Base-by-base conservation (phyloP, 805 yeast genomes). In the Yarrowia sp. region DNA sequence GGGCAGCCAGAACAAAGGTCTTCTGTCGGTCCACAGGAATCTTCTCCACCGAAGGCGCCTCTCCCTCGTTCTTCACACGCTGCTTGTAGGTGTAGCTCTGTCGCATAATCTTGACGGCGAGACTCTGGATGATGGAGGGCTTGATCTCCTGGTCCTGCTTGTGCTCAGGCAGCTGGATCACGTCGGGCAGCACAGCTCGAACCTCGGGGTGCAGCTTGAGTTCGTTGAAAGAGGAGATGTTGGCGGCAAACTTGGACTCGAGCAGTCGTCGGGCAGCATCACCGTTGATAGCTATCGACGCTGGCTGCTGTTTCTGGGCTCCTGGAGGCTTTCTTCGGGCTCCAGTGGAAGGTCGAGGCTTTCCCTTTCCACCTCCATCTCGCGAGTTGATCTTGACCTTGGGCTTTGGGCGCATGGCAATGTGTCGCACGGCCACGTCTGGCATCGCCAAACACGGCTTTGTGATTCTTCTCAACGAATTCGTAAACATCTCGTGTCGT, bases 1-100 rank as follows among this genome's bases (percentile, higher is more conserved):
- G 98, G 2, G 97, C 97, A 0, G 98, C 97, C 61, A 93, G 94
- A 83, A 76, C 83, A 90, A 0, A 86, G 80, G 66, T 84, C 84
- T 53, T 84, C 68, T 63, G 41, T 32, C 62, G 18, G 6, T 78
- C 74, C 7, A 71, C 73, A 19, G 68, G 63, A 39, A 69, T 67
- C 67, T 66, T 35, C 29, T 36, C 36, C 55, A 47, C 19, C 27
- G 38, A 21, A 63, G 65, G 31, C 58, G 53, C 22, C 60, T 35
- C 42, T 55, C 47, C 36, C 63, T 62, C 19, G 65, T 63, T 35
- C 64, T 63, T 36, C 58, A 64, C 66, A 10, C 68, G 62, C 63
- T 27, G 33, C 60, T 61, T 35, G 14, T 38, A 47, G 9, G 63
- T 27, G 5, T 72, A 68, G 21, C 76, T 70, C 41, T 80, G 74